Base-by-base conservation (phyloP, 352 stramenopile genomes). In the Aphanomyces stellatus region DNA sequence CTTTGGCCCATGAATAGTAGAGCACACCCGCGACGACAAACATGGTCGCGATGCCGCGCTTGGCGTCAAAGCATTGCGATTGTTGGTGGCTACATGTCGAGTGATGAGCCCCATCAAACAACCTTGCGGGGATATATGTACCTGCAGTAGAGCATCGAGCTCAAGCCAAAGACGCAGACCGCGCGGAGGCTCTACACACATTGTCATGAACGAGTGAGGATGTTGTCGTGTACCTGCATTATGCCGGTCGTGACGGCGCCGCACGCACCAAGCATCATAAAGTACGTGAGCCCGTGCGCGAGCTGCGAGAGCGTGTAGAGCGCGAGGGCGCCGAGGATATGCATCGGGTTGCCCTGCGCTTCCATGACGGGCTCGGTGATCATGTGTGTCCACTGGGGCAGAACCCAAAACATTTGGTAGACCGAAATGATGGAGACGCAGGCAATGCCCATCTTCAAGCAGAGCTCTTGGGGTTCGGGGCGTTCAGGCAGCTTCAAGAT, bases 1-100 rank as follows among this genome's bases (percentile, higher is more conserved):
- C 88, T 69, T 93, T 93, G 7, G 85, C 83, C 81, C 79, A 93
- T 60, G 85, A 93, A 73, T 93, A 93, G 43, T 88, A 89, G 74
- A 93, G 84, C 63, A 93, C 85, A 22, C 85, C 85, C 25, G 78
- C 82, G n/a, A 74, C 73, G 11, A 94, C 86, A 25, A 92, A 80
- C 2, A 91, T 66, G n/a, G 86, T 92, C 8, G 86, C 81, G 33
- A 94, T 75, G 25, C 86, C 86, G 24, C 86, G 81, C 59, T 89
- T 90, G 22, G 82, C 88, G 65, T 91, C 81, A 60, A 91, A 94
- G 70, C 86, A 94, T 59, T 94, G 84, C 31, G 83, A 92, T 66
- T 94, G 83, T 74, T 94, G 86, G 55, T 85, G 76, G 67, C 74
- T 67, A 65, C 28, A 53, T 27, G 33, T 49, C 8, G 19, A 53